Conservation (phyloP, 306 rosid genomes). For the Cucumis melo region DNA sequence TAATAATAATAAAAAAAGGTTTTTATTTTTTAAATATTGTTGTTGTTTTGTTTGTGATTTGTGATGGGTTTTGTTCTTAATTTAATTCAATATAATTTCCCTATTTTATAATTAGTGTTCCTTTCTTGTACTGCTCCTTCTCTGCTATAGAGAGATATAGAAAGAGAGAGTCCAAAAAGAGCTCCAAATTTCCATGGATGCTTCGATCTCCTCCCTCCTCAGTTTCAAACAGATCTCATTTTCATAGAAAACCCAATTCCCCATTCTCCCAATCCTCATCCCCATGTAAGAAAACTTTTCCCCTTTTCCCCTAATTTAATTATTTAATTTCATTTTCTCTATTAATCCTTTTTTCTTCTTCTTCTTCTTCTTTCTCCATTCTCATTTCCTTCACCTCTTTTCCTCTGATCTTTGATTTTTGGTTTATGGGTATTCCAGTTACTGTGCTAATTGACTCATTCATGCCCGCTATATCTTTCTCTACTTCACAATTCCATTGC, state of each 20-base stretch:
- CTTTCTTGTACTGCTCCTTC: not conserved
- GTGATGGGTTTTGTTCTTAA: not conserved
- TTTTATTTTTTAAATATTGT: not conserved
- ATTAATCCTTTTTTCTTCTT: slow-evolving; percentile 10
- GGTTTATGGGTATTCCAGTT: not conserved
- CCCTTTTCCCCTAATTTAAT: not conserved
- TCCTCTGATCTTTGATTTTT: not conserved
- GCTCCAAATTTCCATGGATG: slow-evolving; percentile 31
- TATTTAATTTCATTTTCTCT: not conserved
- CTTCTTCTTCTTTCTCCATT: not conserved
- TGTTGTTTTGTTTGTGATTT: no score
- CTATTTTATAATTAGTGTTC: not conserved
- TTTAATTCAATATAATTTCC: not conserved
- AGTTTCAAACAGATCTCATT: slow-evolving; percentile 27
- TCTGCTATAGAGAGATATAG: not conserved
- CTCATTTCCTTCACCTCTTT: not conserved
- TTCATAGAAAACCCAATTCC: slow-evolving; percentile 6
- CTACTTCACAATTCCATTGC: not conserved
- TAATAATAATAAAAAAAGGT: not conserved
- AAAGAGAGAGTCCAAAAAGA: slow-evolving; percentile 20
- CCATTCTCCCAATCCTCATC: not conserved
- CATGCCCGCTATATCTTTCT: not conserved
- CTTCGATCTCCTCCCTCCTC: slow-evolving; percentile 41
- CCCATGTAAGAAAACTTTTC: slow-evolving; percentile 44
- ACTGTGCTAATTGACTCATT: not conserved